Evolutionary conservation across 2,329 filamentous ascomycete genomes (phyloP).

Genomic region (Apiospora koreana): DNA sequence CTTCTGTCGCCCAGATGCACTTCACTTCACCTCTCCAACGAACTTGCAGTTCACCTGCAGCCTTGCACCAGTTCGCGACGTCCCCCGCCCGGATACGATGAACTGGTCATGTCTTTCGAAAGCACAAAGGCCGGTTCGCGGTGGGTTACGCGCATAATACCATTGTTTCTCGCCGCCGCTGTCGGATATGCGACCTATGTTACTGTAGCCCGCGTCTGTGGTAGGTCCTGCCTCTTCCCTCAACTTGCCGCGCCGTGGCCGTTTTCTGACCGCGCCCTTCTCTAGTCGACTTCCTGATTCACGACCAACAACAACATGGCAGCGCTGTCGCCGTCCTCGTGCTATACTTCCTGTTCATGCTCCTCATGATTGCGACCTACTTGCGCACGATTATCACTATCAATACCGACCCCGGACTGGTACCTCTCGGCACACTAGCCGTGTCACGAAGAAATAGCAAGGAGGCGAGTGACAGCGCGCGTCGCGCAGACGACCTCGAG

Average conservation of each 20-base stretch:
- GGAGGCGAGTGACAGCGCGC: conserved; percentile 23
- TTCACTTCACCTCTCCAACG: neutral
- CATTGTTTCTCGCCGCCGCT: conserved; percentile 65
- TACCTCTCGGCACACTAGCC: conserved; percentile 60
- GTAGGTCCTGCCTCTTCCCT: conserved; percentile 47
- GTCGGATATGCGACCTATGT: conserved; percentile 73
- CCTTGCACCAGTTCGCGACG: neutral
- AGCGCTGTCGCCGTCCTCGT: conserved; percentile 70
- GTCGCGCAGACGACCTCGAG: conserved; percentile 32
- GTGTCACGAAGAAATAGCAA: conserved; percentile 26
- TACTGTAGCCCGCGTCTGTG: conserved; percentile 65
- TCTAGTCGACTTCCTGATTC: conserved; percentile 71
- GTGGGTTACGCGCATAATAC: conserved; percentile 67
- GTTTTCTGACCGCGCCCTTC: neutral
- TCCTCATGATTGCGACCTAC: conserved; percentile 68
- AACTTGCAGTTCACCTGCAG: neutral
- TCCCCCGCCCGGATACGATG: conserved; percentile 17
- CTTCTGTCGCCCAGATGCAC: neutral
- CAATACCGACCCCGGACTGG: conserved; percentile 69
- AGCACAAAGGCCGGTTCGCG: conserved; percentile 50
- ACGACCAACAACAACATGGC: conserved; percentile 45
- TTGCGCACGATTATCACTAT: conserved; percentile 70
- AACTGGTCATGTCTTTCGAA: conserved; percentile 32
- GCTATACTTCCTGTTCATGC: conserved; percentile 71
- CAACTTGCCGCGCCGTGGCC: neutral